These are phyloP conservation scores for Cutaneotrichosporon curvatum DNA, from an alignment of 1,284 basidiomycete genomes.

Conservation along the genomic window DNA sequence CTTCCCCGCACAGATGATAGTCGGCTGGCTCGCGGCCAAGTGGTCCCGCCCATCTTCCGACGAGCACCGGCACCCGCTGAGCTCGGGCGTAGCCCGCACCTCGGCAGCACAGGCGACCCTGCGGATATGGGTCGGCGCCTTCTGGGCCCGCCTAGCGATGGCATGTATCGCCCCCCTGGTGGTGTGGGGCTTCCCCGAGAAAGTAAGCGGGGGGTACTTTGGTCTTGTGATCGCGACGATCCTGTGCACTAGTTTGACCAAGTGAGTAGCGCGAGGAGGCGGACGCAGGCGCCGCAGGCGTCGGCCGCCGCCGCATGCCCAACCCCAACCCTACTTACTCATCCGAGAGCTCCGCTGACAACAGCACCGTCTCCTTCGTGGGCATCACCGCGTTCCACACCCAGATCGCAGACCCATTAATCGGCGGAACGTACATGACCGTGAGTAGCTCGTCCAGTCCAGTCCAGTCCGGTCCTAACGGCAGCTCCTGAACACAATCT, in stretches of 20 bases:
- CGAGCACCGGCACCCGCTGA: slow-evolving; percentile 27
- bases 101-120: slow-evolving; percentile 58
- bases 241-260: slow-evolving; percentile 74
- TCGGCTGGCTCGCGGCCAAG: slow-evolving; percentile 90
- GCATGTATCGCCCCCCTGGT: slow-evolving; percentile 65
- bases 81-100: slow-evolving; percentile 6
- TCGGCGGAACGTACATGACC: slow-evolving; percentile 98
- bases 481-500: slow-evolving; percentile 88
- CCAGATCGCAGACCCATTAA: slow-evolving; percentile 89
- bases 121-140: slow-evolving; percentile 82
- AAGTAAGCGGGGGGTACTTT: slow-evolving; percentile 60
- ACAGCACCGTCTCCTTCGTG: slow-evolving; percentile 84
- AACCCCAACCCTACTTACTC: too few species aligned
- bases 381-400: slow-evolving; percentile 98
- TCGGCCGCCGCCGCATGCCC: too few species aligned
- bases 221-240: slow-evolving; percentile 69
- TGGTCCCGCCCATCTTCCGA: slow-evolving; percentile 58
- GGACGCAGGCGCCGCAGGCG: slow-evolving; percentile 24
- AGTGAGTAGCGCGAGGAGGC: slow-evolving; percentile 48
- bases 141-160: slow-evolving; percentile 77
- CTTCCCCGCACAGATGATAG: slow-evolving; percentile 94
- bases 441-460: slow-evolving; percentile 50
- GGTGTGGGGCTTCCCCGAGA: slow-evolving; percentile 72
- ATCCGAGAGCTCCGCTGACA: too few species aligned
- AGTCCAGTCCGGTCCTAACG: background rate